Percentiles rank a stretch among this genome's conserved stretches.
Conservation (phyloP, 345 rosid species). For the Corymbia maculata region DNA sequence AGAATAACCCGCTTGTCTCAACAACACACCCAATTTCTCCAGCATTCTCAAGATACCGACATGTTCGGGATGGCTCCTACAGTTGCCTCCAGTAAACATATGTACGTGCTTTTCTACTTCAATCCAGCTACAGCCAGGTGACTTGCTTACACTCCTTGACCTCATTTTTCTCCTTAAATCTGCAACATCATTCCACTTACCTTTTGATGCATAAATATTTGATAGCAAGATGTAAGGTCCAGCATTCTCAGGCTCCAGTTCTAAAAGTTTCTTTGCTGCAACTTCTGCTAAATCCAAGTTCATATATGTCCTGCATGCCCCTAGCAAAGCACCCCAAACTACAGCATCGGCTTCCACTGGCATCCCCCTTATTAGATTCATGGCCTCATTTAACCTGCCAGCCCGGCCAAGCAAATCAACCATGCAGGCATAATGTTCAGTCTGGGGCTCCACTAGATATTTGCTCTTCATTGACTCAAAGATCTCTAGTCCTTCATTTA, state of each 20-base stretch:
- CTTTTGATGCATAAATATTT: slow-evolving; percentile 58
- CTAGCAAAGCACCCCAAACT: slow-evolving; percentile 74
- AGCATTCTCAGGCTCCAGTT: slow-evolving; percentile 59
- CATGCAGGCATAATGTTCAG: slow-evolving; percentile 70
- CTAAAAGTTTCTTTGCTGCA: slow-evolving; percentile 54
- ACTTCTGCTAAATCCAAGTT: slow-evolving; percentile 64
- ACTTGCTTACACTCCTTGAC: slow-evolving; percentile 37
- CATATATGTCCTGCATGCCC: slow-evolving; percentile 64
- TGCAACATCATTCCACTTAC: slow-evolving; percentile 53
- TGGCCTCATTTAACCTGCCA: slow-evolving; percentile 56
- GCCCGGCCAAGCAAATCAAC: slow-evolving; percentile 88
- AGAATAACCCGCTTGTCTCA: slow-evolving; percentile 63
- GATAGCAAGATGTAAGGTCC: slow-evolving; percentile 67
- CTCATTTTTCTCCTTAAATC: slow-evolving; percentile 48
- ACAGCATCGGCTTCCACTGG: slow-evolving; percentile 64
- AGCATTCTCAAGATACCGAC: slow-evolving; percentile 31
- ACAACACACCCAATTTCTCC: slow-evolving; percentile 41
- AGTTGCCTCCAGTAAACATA: slow-evolving; percentile 55
- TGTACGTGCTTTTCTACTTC: slow-evolving; percentile 59
- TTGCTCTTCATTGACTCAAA: slow-evolving; percentile 58
- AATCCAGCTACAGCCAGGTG: slow-evolving; percentile 85
- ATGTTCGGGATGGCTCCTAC: slow-evolving; percentile 47
- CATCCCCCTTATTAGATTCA: slow-evolving; percentile 53
- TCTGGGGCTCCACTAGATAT: slow-evolving; percentile 31
- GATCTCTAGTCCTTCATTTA: slow-evolving; percentile 51